phyloP scores from a whole-genome alignment of 1,139 yeast genomes.

The Pichia terricola region DNA sequence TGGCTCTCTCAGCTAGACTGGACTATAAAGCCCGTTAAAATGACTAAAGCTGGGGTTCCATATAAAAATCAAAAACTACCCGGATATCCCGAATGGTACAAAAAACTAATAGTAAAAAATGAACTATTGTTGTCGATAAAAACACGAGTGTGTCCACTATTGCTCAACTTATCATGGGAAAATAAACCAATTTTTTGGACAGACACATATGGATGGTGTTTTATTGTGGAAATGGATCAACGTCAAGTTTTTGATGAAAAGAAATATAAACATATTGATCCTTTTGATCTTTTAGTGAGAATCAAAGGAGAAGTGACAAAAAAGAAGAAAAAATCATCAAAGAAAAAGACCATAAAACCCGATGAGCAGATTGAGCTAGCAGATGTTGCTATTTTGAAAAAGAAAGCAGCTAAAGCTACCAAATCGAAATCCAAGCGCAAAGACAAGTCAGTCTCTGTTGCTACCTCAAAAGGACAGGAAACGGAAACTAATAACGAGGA shows the following conservation, averaged over 20 bases:
- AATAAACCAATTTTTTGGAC: slow-evolving; percentile 72
- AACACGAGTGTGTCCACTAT: slow-evolving; percentile 66
- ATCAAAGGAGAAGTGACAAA: not conserved
- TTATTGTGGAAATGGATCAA: slow-evolving; percentile 40
- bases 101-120: slow-evolving; percentile 51
- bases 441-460: too few relatives aligned
- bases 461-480: not conserved
- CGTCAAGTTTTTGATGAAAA: slow-evolving; percentile 35
- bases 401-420: not conserved
- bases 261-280: slow-evolving; percentile 34
- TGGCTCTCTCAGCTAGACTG: slow-evolving; percentile 91
- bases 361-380: not conserved
- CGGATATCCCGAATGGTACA: slow-evolving; percentile 93
- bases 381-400: not conserved
- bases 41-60: slow-evolving; percentile 67
- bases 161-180: slow-evolving; percentile 79
- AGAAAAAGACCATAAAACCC: not conserved
- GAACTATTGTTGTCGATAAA: slow-evolving; percentile 56
- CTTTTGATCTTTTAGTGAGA: not conserved
- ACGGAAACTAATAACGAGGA: not conserved
- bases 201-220: slow-evolving; percentile 80
- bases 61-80: slow-evolving; percentile 74
- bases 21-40: slow-evolving; percentile 52
- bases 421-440: too few relatives aligned
- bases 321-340: not conserved